These are phyloP conservation scores for Skeletonema grethae DNA, from an alignment of 108 stramenopile genomes.

Conservation along the genomic window DNA sequence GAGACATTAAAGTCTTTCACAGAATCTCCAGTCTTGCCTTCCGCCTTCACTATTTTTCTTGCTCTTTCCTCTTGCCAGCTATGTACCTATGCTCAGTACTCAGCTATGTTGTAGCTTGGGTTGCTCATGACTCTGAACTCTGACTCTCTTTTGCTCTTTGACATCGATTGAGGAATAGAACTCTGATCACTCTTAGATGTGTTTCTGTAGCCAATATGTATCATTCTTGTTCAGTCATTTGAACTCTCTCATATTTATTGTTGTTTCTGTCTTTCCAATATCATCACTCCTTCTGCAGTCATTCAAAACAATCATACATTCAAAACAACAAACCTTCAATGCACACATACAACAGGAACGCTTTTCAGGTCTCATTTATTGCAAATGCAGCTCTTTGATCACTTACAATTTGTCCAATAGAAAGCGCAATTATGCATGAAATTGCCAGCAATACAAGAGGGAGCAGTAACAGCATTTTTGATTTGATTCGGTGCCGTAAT, in stretches of 20 bases:
- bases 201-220: too few species aligned
- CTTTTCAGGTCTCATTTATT: neutral
- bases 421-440: neutral
- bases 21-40: too few species aligned
- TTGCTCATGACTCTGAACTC: too few species aligned
- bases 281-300: neutral
- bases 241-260: neutral
- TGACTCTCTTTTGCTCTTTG: too few species aligned
- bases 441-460: neutral
- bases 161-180: too few species aligned
- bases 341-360: neutral
- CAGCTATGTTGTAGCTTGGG: too few species aligned
- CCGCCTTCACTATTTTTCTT: too few species aligned
- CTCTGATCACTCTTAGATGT: too few species aligned
- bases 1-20: too few species aligned
- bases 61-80: too few species aligned
- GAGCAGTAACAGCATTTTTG: neutral
- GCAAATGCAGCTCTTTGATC: neutral
- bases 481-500: neutral
- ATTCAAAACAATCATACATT: neutral
- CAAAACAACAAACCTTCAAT: neutral
- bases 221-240: too few species aligned
- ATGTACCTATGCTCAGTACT: too few species aligned
- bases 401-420: slow-evolving; percentile 3
- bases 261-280: neutral